Evolutionary conservation across 2,329 filamentous ascomycete species (phyloP).

Genomic region (Achaetomium macrosporum): DNA sequence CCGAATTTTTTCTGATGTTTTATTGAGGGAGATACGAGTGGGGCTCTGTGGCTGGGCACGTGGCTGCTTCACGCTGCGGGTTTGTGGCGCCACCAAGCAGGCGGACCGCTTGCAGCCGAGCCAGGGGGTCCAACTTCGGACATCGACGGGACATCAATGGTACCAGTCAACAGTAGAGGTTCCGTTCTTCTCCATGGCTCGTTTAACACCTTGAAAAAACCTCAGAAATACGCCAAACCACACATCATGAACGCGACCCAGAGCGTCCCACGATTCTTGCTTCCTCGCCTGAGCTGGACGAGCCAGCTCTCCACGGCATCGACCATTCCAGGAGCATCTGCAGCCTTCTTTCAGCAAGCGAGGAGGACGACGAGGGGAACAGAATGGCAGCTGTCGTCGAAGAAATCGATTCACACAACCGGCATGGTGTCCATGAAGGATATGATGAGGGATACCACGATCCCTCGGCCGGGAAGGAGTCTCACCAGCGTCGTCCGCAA

Average conservation of each 20-base stretch:
- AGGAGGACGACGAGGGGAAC: neutral
- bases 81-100: neutral
- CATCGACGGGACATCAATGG: no score
- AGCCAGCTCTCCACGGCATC: constrained; percentile 28
- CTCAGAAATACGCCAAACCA: neutral
- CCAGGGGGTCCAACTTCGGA: constrained; percentile 4
- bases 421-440: neutral
- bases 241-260: constrained; percentile 32
- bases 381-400: constrained; percentile 15
- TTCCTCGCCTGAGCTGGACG: constrained; percentile 51
- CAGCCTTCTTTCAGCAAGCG: constrained; percentile 14
- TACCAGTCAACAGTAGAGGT: no score
- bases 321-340: constrained; percentile 17
- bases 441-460: neutral
- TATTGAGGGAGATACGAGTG: neutral
- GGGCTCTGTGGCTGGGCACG: constrained; percentile 5
- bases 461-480: neutral
- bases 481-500: constrained; percentile 23
- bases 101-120: constrained; percentile 11
- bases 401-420: constrained; percentile 13
- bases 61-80: neutral
- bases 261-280: constrained; percentile 47
- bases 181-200: neutral
- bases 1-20: constrained; percentile 17
- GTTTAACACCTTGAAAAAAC: neutral